phyloP scores from a whole-genome alignment of 306 rosid genomes.

The Glycine latifolia region DNA sequence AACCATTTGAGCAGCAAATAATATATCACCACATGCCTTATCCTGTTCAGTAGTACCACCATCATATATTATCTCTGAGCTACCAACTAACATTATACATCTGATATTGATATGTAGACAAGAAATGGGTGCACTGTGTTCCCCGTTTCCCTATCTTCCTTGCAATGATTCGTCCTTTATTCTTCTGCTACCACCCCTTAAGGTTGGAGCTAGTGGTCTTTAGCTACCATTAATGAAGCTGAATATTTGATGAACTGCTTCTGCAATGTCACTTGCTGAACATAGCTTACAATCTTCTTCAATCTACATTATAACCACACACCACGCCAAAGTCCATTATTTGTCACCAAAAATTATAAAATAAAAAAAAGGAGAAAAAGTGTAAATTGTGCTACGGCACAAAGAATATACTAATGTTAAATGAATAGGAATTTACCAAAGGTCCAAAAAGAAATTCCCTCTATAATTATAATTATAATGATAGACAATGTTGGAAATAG shows the following conservation, averaged over 20 bases:
- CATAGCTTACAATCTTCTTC: slow-evolving; percentile 83
- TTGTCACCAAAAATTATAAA: background rate
- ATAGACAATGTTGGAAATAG: slow-evolving; percentile 44
- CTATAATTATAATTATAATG: background rate
- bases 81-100: slow-evolving; percentile 43
- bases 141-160: slow-evolving; percentile 49
- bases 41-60: background rate
- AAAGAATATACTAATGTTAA: slow-evolving; percentile 24
- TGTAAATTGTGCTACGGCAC: background rate
- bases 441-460: background rate
- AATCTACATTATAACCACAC: slow-evolving; percentile 64
- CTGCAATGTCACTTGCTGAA: slow-evolving; percentile 82
- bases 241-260: slow-evolving; percentile 74
- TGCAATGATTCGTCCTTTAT: slow-evolving; percentile 30
- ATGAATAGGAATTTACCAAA: background rate
- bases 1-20: slow-evolving; percentile 33
- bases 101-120: slow-evolving; percentile 49
- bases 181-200: slow-evolving; percentile 28
- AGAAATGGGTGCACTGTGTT: slow-evolving; percentile 50
- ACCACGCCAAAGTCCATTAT: slow-evolving; percentile 34
- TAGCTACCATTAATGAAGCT: slow-evolving; percentile 65
- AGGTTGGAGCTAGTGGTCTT: slow-evolving; percentile 11
- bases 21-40: slow-evolving; percentile 29
- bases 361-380: background rate
- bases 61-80: slow-evolving; percentile 29